Conservation (phyloP, 306 rosid genomes). For the Vicia sativa region DNA sequence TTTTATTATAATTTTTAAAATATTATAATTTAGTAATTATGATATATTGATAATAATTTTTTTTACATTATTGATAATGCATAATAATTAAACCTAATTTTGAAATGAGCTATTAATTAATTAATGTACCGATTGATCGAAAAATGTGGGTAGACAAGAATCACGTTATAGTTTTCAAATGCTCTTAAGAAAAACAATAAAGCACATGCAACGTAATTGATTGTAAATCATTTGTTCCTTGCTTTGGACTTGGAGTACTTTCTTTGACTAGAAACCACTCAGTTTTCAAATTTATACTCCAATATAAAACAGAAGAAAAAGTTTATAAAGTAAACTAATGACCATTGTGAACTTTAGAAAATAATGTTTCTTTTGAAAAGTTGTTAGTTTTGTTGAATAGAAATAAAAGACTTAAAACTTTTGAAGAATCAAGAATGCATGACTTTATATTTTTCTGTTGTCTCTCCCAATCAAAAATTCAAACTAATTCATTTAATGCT, state of each 20-base stretch:
- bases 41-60: no score
- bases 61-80: no score
- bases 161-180: constrained; percentile 33
- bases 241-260: constrained; percentile 36
- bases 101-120: background rate
- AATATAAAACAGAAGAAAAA: background rate
- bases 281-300: constrained; percentile 8
- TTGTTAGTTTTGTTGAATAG: constrained; percentile 30
- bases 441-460: constrained; percentile 24
- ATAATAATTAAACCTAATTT: no score
- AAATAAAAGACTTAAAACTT: constrained; percentile 18
- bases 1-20: no score
- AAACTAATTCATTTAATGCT: constrained; percentile 29
- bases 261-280: constrained; percentile 41
- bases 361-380: constrained; percentile 37
- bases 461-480: constrained; percentile 11
- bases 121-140: constrained; percentile 3
- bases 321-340: background rate
- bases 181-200: constrained; percentile 41
- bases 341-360: constrained; percentile 13
- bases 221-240: constrained; percentile 46
- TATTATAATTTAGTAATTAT: no score
- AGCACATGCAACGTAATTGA: constrained; percentile 49
- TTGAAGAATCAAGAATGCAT: constrained; percentile 1
- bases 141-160: constrained; percentile 39